Percentiles rank a stretch among this genome's conserved stretches.
Conservation (phyloP, 73 alveolate species). For the Stentor roeselii region DNA sequence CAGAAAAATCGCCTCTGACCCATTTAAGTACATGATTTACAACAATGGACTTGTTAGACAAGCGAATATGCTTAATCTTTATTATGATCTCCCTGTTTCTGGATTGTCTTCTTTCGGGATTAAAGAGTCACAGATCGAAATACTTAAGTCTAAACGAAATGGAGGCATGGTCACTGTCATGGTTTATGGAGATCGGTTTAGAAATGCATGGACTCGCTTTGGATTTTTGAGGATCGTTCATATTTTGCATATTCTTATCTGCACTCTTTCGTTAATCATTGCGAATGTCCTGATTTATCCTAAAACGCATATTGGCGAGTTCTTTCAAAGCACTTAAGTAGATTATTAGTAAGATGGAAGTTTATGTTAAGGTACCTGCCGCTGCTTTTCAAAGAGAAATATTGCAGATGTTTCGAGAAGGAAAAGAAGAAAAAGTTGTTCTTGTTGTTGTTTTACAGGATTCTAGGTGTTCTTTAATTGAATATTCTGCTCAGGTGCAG, state of each 20-base stretch:
- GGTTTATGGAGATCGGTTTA: neutral
- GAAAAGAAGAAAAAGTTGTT: too few relatives aligned
- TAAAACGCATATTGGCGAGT: neutral
- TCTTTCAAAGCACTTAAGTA: neutral
- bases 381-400: neutral
- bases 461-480: neutral
- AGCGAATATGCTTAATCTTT: neutral
- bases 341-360: neutral
- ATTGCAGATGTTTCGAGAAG: neutral
- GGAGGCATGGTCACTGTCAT: neutral
- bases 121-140: neutral
- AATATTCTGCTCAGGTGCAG: neutral
- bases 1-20: neutral
- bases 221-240: slow-evolving; percentile 15
- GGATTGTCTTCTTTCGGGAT: neutral
- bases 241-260: neutral
- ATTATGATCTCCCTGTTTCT: neutral
- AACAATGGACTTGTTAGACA: neutral
- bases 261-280: neutral
- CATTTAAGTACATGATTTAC: slow-evolving; percentile 14
- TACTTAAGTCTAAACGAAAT: neutral
- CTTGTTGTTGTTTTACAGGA: neutral
- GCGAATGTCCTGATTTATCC: slow-evolving; percentile 8
- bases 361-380: neutral
- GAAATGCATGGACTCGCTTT: neutral